Percentiles rank a stretch among this genome's conserved stretches.
phyloP scores from a whole-genome alignment of 2,329 filamentous ascomycete species.

The Pseudocercospora eumusae region DNA sequence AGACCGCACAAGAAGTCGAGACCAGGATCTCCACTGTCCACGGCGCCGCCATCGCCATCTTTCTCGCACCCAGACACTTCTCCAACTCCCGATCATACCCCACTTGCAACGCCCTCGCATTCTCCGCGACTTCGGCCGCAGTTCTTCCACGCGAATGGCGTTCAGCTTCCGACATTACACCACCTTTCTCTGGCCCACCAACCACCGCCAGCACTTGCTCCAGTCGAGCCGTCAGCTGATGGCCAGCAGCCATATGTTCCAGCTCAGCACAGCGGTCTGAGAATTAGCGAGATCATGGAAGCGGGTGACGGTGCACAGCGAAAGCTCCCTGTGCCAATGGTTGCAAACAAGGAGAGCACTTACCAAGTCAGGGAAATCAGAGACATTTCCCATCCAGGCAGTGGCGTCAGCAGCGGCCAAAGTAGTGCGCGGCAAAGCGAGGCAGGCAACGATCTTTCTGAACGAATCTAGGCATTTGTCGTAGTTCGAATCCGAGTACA shows the following conservation, averaged over 20 bases:
- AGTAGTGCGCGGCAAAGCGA: conserved; percentile 38
- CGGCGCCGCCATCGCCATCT: conserved; percentile 90
- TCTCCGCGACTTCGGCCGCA: conserved; percentile 86
- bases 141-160: conserved; percentile 59
- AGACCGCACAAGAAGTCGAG: conserved; percentile 82
- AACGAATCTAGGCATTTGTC: conserved; percentile 25
- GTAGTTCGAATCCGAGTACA: conserved; percentile 2
- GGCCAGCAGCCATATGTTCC: conserved; percentile 61
- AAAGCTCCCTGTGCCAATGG: conserved; percentile 86
- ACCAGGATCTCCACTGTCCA: conserved; percentile 92
- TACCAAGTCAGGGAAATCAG: conserved; percentile 73
- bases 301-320: conserved; percentile 82
- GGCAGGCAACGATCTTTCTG: conserved; percentile 39
- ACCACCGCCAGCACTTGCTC: conserved; percentile 62
- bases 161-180: conserved; percentile 85
- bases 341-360: conserved; percentile 54
- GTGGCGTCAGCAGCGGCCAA: conserved; percentile 67
- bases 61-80: conserved; percentile 96
- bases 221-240: conserved; percentile 68
- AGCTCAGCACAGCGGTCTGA: conserved; percentile 66
- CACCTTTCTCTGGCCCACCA: conserved; percentile 65
- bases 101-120: conserved; percentile 92
- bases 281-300: conserved; percentile 90
- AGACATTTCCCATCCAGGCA: conserved; percentile 55
- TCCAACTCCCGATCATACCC: conserved; percentile 96